A percentile compares a stretch with the other conserved stretches of the same genome.
Conservation (phyloP, 129 eudicot species). For the Flaveria trinervia region DNA sequence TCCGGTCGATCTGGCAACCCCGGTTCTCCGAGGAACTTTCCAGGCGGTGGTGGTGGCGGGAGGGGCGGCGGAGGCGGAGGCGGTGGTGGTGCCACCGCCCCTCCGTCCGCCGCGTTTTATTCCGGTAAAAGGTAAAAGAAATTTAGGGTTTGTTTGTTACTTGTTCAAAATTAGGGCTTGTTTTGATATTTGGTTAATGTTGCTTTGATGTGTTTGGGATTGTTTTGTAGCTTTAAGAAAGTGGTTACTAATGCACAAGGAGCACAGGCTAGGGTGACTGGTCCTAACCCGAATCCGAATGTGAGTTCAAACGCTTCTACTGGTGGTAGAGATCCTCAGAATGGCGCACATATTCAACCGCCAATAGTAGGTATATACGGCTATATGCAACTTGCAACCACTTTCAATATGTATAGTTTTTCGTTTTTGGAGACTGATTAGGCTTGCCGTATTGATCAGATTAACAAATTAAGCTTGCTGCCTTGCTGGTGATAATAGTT, state of each 20-base stretch:
- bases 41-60: conserved; percentile 65
- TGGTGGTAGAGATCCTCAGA: conserved; percentile 40
- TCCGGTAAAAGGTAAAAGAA: conserved; percentile 50
- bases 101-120: conserved; percentile 39
- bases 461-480: not conserved
- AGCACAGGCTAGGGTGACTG: conserved; percentile 47
- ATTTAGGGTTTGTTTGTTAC: conserved; percentile 15
- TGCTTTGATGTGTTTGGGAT: conserved; percentile 12
- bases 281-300: conserved; percentile 36
- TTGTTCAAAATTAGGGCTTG: conserved; percentile 24
- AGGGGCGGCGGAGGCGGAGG: conserved; percentile 64
- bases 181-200: not conserved
- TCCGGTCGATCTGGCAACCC: conserved; percentile 64
- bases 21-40: conserved; percentile 49
- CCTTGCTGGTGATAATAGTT: not conserved
- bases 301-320: conserved; percentile 34
- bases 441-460: not conserved
- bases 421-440: not conserved
- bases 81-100: conserved; percentile 51
- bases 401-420: not conserved
- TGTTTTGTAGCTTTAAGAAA: conserved; percentile 58
- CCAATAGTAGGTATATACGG: conserved; percentile 45
- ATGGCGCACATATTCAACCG: conserved; percentile 67
- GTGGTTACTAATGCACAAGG: conserved; percentile 62
- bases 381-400: not conserved